These are phyloP conservation scores for Marasmius sp. DNA, from an alignment of 1,284 basidiomycete genomes.

Conservation along the genomic window DNA sequence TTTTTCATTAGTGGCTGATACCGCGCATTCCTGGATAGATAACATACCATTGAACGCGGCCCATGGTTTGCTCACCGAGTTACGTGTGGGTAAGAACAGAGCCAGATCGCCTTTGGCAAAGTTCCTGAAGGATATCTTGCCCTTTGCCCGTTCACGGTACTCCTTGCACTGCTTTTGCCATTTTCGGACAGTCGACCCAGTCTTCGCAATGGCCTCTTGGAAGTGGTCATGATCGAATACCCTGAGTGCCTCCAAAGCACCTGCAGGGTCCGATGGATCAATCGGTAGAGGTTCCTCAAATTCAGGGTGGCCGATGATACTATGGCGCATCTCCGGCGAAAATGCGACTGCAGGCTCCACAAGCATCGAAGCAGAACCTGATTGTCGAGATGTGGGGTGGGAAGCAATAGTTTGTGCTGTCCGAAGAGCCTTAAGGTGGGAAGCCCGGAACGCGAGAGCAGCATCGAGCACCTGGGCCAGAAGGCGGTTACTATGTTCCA, in stretches of 20 bases:
- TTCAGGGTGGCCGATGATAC: slow-evolving; percentile 43
- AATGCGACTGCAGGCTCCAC: slow-evolving; percentile 38
- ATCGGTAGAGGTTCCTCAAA: slow-evolving; percentile 67
- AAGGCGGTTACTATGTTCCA: slow-evolving; percentile 60
- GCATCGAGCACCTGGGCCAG: slow-evolving; percentile 75
- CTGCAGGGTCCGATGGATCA: slow-evolving; percentile 68
- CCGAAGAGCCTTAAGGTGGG: slow-evolving; percentile 67
- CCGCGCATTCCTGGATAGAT: not conserved
- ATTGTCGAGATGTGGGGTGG: slow-evolving; percentile 50
- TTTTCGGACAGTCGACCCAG: slow-evolving; percentile 85
- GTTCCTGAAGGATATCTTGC: slow-evolving; percentile 92
- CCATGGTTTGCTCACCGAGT: slow-evolving; percentile 91
- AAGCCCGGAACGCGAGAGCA: slow-evolving; percentile 69
- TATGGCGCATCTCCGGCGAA: slow-evolving; percentile 48
- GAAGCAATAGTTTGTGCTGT: slow-evolving; percentile 60
- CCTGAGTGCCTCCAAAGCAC: slow-evolving; percentile 66
- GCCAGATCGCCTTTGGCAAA: slow-evolving; percentile 93
- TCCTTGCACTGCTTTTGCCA: slow-evolving; percentile 97
- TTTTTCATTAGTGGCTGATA: not conserved
- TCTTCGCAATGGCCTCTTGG: slow-evolving; percentile 77
- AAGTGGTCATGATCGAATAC: slow-evolving; percentile 84
- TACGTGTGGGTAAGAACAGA: slow-evolving; percentile 92
- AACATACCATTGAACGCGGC: slow-evolving; percentile 90
- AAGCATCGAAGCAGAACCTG: slow-evolving; percentile 28
- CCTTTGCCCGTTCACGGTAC: slow-evolving; percentile 88